Base-by-base conservation (phyloP, 495 filamentous ascomycete genomes). In the Annulohypoxylon bovei region DNA sequence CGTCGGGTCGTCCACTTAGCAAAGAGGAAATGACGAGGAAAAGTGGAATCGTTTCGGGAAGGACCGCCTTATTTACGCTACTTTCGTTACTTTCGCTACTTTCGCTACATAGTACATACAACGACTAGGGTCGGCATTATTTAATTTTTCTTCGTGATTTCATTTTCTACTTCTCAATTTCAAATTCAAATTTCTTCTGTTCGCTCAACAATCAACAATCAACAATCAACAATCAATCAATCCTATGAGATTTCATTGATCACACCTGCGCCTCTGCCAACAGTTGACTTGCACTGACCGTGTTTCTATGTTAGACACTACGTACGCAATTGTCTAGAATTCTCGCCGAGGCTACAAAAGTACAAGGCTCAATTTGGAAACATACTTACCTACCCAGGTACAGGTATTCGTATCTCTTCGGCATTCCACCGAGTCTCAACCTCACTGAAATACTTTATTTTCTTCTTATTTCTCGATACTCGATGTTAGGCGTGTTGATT, bases 41-140 rank as follows among this genome's bases (percentile, higher is more conserved):
- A 67, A 63, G 57, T 60, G 64, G 69, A 44, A 11, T 9, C 46
- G 59, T 65, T 53, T 72, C 69, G 69, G 69, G 69, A 72, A 50
- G 59, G 69, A 72, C 69, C 69, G 69, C 64, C 59, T 27, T 69
- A 64, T 52, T 12, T 14, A 53, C 54, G 46, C 39, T 40, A 32
- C 44, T 27, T 46, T n/a, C 16, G 14, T 3, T 23, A 16, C 33
- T 40, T 40, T 40, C 37, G 37, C 37, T 63, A 63, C 49, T 1
- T 39, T 22, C 3, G n/a, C n/a, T n/a, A 18, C 39, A 25, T 12
- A n/a, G 25, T 16, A 56, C n/a, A 6, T 35, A 23, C 2, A 32
- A 4, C 1, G 44, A 55, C 37, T 33, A n/a, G 56, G 56, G 46
- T 62, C 32, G 25, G 50, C 50, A 56, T 68, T 49, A 22, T 39